Evolutionary conservation across 2,329 filamentous ascomycete genomes (phyloP), one percentile per base, ranked within the genome.

Genomic region (Celoporthe dispersa): DNA sequence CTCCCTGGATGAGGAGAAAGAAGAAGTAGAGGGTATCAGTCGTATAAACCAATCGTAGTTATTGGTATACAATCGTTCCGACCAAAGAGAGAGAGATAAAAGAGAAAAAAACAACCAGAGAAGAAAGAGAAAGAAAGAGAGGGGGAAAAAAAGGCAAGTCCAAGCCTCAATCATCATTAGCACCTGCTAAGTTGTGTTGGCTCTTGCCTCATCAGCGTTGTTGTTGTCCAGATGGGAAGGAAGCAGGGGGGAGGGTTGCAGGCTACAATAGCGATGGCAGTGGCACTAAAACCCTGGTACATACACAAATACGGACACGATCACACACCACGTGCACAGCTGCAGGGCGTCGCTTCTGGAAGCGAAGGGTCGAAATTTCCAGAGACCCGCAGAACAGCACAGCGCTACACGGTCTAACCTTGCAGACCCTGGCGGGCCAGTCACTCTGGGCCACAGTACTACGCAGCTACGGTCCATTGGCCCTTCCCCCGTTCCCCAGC

Each of bases 331-430:
- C 53, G 51, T 28, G 25, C 51, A 55, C 51, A 55, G 5, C 51
- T 55, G 51, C 51, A 28, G 51, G 51, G n/a, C 25, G n/a, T 16
- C n/a, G n/a, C 48, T 57, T 16, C 55, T 28, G 25, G 25, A 55
- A 33, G 55, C 16, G 55, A 33, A 8, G 25, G 37, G 60, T 63
- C 60, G 60, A 63, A 63, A 63, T 63, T 63, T 63, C 60, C n/a
- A 44, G 60, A 44, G 60, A 37, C 33, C 33, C 57, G 53, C 53
- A 57, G 53, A 33, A 57, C 14, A 31, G 25, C 28, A 33, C 53
- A 8, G 28, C 35, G 67, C 57, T 41, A 11, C 55, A 48, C 14
- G 33, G 25, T 37, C 35, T n/a, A 63, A 39, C 35, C 35, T 44
- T 57, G 53, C 53, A 57, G 9, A 11, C 14, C 28, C n/a, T n/a